Conservation (phyloP, 345 rosid genomes). For the Trapa bicornis region DNA sequence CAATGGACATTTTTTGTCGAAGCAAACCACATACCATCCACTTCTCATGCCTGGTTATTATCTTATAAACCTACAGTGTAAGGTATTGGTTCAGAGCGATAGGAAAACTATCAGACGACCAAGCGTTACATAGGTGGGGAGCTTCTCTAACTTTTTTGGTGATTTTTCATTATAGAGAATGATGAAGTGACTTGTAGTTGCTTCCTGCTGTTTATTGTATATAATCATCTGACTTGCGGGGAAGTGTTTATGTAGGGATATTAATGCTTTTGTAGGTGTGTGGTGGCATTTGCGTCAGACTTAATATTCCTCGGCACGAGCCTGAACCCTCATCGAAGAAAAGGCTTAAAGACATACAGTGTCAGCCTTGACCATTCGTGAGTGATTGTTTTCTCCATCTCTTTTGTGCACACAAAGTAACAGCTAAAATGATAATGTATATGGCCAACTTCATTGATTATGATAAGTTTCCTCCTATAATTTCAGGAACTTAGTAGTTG, state of each 20-base stretch:
- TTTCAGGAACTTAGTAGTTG: neutral
- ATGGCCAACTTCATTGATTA: neutral
- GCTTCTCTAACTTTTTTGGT: neutral
- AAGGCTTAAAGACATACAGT: slow-evolving; percentile 31
- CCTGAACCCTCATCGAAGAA: slow-evolving; percentile 76
- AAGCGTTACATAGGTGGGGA: slow-evolving; percentile 79
- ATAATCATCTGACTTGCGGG: neutral
- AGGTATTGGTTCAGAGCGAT: slow-evolving; percentile 89
- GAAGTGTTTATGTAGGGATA: neutral
- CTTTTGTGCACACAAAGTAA: neutral
- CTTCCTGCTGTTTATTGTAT: neutral
- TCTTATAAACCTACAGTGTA: slow-evolving; percentile 26
- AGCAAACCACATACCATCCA: neutral
- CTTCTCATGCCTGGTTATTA: slow-evolving; percentile 3
- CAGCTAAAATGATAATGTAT: neutral
- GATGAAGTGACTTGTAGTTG: neutral
- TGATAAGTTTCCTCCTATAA: neutral
- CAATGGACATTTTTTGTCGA: neutral
- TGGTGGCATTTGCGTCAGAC: slow-evolving; percentile 85
- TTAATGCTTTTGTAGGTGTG: slow-evolving; percentile 50
- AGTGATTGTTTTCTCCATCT: slow-evolving; percentile 13
- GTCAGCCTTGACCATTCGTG: slow-evolving; percentile 96
- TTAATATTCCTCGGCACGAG: slow-evolving; percentile 59
- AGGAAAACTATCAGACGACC: slow-evolving; percentile 93
- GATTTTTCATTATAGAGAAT: neutral